Base-by-base conservation (phyloP, 1,284 basidiomycete genomes). In the Ceratobasidium sp. region DNA sequence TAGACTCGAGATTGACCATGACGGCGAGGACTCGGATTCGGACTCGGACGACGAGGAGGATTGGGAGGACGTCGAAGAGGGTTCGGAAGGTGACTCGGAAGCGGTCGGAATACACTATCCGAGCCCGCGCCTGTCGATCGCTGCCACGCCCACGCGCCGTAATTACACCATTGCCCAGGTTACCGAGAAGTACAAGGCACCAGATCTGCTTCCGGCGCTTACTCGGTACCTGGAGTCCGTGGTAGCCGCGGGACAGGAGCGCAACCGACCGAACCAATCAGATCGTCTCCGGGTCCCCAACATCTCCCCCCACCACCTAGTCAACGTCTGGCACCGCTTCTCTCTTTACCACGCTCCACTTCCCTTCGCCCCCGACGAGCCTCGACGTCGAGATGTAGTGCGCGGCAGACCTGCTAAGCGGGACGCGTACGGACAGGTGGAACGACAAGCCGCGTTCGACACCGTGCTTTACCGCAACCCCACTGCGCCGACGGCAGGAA, bases 281-380 rank as follows among this genome's bases (percentile, higher is more conserved):
- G 60, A 61, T 20, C 39, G 42, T 28, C 23, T 49, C 64, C 64
- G 13, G 6, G 49, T 49, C 44, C 64, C 23, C 1, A n/a, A 12
- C 13, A 4, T 64, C 3, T 55, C 72, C 49, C 12, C 49, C 9
- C 13, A 76, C 13, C 13, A 40, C 51, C 28, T 9, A 2, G 2
- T 76, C n/a, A 49, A 64, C 33, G 33, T 76, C 49, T 76, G 72
- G 72, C 72, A 76, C 39, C 10, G 49, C 1, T 9, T 66, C n/a
- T 39, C 26, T 28, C 72, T 76, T 23, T 39, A 40, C 49, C 72
- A 76, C n/a, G 0, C 1, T 1, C 61, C 39, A 4, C 63, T 64
- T 23, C 49, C 49, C 13, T 76, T 76, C n/a, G 60, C 72, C 10
- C 72, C 72, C 39, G 10, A 39, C 51, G 72, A 76, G 13, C 28